Conservation (phyloP, 768 basidiomycete genomes). For the Hemileccinum impolitum region DNA sequence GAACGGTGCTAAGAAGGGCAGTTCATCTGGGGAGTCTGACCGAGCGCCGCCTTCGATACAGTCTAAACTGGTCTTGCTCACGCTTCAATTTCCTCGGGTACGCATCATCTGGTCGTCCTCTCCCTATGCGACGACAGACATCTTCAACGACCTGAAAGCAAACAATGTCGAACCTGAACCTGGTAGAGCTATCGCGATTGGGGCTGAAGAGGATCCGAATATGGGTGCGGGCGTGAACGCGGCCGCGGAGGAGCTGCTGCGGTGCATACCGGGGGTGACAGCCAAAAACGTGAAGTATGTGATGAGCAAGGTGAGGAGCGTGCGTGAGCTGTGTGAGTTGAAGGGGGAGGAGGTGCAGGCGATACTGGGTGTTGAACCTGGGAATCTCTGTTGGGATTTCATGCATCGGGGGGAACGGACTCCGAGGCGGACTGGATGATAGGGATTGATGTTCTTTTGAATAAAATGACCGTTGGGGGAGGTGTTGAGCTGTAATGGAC, state of each 20-base stretch:
- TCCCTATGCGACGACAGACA: slow-evolving; percentile 85
- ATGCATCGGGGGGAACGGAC: slow-evolving; percentile 63
- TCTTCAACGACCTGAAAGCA: slow-evolving; percentile 88
- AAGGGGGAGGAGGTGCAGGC: slow-evolving; percentile 58
- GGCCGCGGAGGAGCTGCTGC: slow-evolving; percentile 78
- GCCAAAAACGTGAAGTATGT: slow-evolving; percentile 84
- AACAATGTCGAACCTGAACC: slow-evolving; percentile 81
- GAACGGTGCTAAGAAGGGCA: slow-evolving; percentile 49
- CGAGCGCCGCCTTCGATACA: slow-evolving; percentile 61
- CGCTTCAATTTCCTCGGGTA: slow-evolving; percentile 85
- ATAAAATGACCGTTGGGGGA: too few relatives aligned
- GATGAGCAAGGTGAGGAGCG: slow-evolving; percentile 73
- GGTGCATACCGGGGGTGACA: slow-evolving; percentile 79
- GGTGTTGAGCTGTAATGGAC: too few relatives aligned
- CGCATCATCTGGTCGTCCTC: slow-evolving; percentile 98
- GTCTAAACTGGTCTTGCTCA: slow-evolving; percentile 88
- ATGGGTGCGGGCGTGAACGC: slow-evolving; percentile 66
- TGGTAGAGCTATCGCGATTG: slow-evolving; percentile 69
- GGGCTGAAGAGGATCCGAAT: slow-evolving; percentile 72
- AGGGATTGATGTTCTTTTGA: too few relatives aligned
- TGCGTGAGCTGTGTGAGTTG: slow-evolving; percentile 73
- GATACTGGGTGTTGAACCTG: slow-evolving; percentile 77
- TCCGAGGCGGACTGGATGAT: background rate
- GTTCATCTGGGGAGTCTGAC: slow-evolving; percentile 22
- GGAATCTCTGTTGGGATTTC: slow-evolving; percentile 77